A percentile compares a stretch with the other conserved stretches of the same genome.
phyloP scores from a whole-genome alignment of 2,329 filamentous ascomycete species.

The Colletotrichum filicis region DNA sequence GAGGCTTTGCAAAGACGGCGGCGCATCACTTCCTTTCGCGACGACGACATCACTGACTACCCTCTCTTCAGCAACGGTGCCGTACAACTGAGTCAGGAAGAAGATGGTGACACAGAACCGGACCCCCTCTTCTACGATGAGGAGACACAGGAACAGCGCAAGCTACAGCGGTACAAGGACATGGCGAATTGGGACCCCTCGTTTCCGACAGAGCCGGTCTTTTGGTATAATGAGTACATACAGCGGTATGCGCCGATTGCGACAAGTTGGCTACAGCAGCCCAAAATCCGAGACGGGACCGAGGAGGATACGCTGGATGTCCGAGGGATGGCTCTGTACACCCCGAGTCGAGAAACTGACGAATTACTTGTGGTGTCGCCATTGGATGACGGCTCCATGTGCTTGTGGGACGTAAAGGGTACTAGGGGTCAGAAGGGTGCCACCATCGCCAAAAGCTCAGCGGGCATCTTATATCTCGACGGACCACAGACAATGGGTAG shows the following conservation, averaged over 20 bases:
- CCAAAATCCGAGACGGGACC: conserved; percentile 55
- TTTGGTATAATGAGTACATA: conserved; percentile 92
- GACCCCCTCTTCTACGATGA: conserved; percentile 35
- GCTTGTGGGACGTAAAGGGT: conserved; percentile 81
- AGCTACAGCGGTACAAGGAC: conserved; percentile 62
- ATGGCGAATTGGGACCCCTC: conserved; percentile 87
- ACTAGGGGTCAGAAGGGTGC: conserved; percentile 65
- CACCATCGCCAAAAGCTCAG: conserved; percentile 72
- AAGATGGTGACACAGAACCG: conserved; percentile 1
- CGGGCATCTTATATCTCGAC: conserved; percentile 74
- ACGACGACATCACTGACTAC: conserved; percentile 29
- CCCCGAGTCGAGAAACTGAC: conserved; percentile 50
- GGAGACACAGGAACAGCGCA: conserved; percentile 40
- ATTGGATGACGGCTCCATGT: conserved; percentile 88
- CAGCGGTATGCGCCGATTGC: conserved; percentile 81
- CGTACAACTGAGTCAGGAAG: conserved; percentile 23
- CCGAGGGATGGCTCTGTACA: conserved; percentile 77
- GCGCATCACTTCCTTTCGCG: conserved; percentile 42
- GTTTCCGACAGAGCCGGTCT: conserved; percentile 75
- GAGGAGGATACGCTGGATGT: conserved; percentile 68
- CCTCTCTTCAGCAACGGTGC: conserved; percentile 28
- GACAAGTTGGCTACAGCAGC: conserved; percentile 80
- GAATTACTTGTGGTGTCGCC: conserved; percentile 75
- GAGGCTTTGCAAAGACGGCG: conserved; percentile 67
- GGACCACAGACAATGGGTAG: conserved; percentile 56